Evolutionary conservation across 331 rosid genomes (phyloP).

Genomic region (Pyrus hybrid): DNA sequence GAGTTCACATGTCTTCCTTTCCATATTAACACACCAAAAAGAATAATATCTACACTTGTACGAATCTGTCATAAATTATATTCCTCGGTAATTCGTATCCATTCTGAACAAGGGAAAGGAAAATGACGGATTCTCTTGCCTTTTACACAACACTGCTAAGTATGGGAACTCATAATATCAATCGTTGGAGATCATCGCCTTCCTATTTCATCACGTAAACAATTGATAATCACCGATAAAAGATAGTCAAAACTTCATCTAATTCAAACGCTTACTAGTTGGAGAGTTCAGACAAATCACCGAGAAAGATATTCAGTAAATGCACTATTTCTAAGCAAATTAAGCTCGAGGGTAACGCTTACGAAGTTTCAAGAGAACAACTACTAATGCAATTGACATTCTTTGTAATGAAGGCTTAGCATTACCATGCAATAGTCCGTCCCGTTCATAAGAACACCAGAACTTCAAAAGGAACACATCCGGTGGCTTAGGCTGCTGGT

Average conservation of each 20-base stretch:
- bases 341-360: neutral
- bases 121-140: neutral
- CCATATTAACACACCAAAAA: neutral
- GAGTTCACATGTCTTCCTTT: neutral
- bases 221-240: neutral
- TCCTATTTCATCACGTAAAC: neutral
- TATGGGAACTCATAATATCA: neutral
- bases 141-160: neutral
- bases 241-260: neutral
- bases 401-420: neutral
- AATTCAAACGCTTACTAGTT: neutral
- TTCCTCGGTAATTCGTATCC: neutral
- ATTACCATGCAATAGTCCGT: slow-evolving; percentile 46
- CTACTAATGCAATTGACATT: neutral
- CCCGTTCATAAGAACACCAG: slow-evolving; percentile 46
- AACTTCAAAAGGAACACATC: slow-evolving; percentile 49
- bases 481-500: slow-evolving; percentile 27
- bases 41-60: neutral
- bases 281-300: neutral
- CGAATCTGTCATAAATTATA: neutral
- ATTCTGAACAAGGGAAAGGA: neutral
- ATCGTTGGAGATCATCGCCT: neutral
- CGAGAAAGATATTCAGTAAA: neutral
- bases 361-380: neutral
- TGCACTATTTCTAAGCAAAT: neutral